Evolutionary conservation across 371 early-diverging fungal species (phyloP), one percentile per base, ranked within the genome.

Genomic region (Mucor ambiguus): DNA sequence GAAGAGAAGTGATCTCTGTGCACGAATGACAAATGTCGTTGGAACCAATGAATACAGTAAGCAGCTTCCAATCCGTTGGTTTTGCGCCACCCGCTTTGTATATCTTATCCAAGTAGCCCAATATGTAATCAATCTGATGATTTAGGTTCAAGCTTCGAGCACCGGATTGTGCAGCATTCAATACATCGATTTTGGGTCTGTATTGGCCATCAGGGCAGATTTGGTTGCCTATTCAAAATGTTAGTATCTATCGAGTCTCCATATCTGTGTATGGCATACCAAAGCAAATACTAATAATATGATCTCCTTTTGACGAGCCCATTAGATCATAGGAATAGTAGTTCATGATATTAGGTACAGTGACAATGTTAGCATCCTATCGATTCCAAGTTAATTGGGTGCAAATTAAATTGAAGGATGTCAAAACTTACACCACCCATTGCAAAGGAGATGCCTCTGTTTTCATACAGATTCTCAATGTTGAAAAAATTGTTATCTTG

Each of bases 11-110:
- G 0, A 65, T 24, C 12, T 63, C 72, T 8, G 67, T 70, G 60
- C 88, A 88, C 2, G 85, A 74, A 22, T 80, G 84, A 63, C 91
- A 91, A 32, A 87, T 76, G 65, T 91, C 89, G 66, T 91, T 91
- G 48, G 82, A 84, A 9, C 91, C 91, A 48, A 91, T 87, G 67
- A 89, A 89, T 10, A 91, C 59, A 0, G 85, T 85, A 0, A 86
- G 59, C 18, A 91, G 65, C 70, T 90, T 91, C 87, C 87, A 91
- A 58, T 88, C 88, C 8, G 76, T 70, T 41, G 37, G 80, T 69
- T 56, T 68, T 61, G 73, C 78, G 66, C 20, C 69, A 62, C 72
- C 76, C n/a, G 35, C 6, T 14, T 69, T 57, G 46, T 73, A 84
- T 2, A 68, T 62, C 1, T 71, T 58, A 1, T 74, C 65, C 20